These are phyloP conservation scores for Hymenoscyphus scutula DNA, from an alignment of 2,329 filamentous ascomycete genomes.

Conservation along the genomic window DNA sequence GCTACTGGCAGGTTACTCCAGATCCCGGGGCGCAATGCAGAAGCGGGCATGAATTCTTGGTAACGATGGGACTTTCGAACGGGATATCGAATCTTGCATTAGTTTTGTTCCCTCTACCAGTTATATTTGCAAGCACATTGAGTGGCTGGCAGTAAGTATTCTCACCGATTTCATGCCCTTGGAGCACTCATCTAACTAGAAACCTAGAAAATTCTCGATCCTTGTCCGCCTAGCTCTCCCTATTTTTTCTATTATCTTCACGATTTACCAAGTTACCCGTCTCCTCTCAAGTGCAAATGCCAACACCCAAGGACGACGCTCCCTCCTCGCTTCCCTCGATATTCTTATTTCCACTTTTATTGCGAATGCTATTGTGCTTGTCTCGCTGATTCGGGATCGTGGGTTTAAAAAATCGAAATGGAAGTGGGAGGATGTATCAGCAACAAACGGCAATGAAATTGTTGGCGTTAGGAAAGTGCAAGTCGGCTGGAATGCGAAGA, in stretches of 20 bases:
- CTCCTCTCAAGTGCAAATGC: not conserved
- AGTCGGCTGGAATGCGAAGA: slow-evolving; percentile 23
- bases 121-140: slow-evolving; percentile 56
- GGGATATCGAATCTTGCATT: slow-evolving; percentile 84
- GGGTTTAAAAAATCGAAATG: slow-evolving; percentile 85
- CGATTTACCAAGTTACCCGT: slow-evolving; percentile 59
- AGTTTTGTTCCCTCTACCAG: slow-evolving; percentile 81
- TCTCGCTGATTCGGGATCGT: slow-evolving; percentile 85
- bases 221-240: slow-evolving; percentile 79
- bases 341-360: slow-evolving; percentile 82
- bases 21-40: slow-evolving; percentile 83
- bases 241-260: slow-evolving; percentile 73
- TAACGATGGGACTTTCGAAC: slow-evolving; percentile 83
- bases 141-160: slow-evolving; percentile 8
- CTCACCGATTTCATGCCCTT: not conserved
- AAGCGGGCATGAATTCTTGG: slow-evolving; percentile 77
- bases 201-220: slow-evolving; percentile 42
- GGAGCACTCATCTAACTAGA: not conserved
- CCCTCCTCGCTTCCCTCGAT: slow-evolving; percentile 83
- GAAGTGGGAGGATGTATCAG: slow-evolving; percentile 45
- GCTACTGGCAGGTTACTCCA: slow-evolving; percentile 77
- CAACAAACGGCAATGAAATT: slow-evolving; percentile 22
- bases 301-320: slow-evolving; percentile 76
- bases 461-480: slow-evolving; percentile 2
- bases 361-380: slow-evolving; percentile 86